These are phyloP conservation scores for Millerago galiae DNA, from an alignment of 805 yeast genomes.

Conservation along the genomic window DNA sequence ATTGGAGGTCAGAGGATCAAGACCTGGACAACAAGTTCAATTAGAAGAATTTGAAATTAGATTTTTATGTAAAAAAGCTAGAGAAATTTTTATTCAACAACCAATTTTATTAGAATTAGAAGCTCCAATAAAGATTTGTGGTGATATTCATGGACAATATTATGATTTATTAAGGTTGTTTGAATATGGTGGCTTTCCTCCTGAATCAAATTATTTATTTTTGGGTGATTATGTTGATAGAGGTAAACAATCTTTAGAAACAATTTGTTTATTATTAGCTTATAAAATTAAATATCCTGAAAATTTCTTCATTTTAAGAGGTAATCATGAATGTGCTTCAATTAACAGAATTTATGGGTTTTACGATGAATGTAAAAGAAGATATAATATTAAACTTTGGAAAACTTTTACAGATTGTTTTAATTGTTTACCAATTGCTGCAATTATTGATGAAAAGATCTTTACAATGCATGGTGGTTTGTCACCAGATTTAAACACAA, in stretches of 20 bases:
- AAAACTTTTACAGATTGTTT: constrained; percentile 98
- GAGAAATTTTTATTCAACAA: constrained; percentile 96
- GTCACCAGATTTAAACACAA: constrained; percentile 92
- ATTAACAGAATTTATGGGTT: constrained; percentile 97
- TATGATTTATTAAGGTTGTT: constrained; percentile 91
- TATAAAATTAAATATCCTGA: constrained; percentile 98
- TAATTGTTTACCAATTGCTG: constrained; percentile 97
- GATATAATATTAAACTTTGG: constrained; percentile 98
- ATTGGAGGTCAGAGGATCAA: constrained; percentile 94
- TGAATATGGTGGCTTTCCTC: constrained; percentile 99
- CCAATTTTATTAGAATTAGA: constrained; percentile 93
- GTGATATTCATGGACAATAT: constrained; percentile 98
- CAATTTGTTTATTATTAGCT: constrained; percentile 88
- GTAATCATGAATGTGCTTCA: constrained; percentile 98
- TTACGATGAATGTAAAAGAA: constrained; percentile 97
- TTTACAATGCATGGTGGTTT: constrained; percentile 99
- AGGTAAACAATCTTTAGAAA: constrained; percentile 95
- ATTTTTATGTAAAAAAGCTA: constrained; percentile 92
- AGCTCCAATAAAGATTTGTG: constrained; percentile 94
- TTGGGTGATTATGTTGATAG: constrained; percentile 98
- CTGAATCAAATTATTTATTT: constrained; percentile 93
- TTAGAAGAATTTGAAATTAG: constrained; percentile 91
- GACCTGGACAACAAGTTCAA: constrained; percentile 97
- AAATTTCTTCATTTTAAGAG: constrained; percentile 92
- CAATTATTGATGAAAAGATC: constrained; percentile 95